Percentiles rank a stretch among this genome's conserved stretches.
These are phyloP conservation scores for Dipteronia dyeriana DNA, from an alignment of 345 rosid genomes.

Conservation along the genomic window DNA sequence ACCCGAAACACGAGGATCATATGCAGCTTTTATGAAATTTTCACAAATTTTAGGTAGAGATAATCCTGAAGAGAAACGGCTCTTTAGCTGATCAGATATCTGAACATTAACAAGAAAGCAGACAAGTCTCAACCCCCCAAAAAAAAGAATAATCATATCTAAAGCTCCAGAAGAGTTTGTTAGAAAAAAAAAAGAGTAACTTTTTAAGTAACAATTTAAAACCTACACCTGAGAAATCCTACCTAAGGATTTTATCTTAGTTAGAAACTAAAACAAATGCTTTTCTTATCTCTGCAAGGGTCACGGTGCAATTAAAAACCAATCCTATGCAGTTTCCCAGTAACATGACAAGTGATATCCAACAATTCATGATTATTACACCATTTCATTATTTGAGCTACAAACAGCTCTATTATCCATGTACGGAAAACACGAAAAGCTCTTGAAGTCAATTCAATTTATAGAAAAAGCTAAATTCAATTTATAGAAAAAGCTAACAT, in stretches of 20 bases:
- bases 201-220: neutral
- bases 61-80: conserved; percentile 83
- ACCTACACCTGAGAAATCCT: neutral
- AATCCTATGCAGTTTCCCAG: neutral
- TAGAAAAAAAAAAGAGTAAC: neutral
- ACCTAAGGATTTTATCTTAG: neutral
- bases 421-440: neutral
- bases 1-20: conserved; percentile 93
- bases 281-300: no score
- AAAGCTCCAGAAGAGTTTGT: neutral
- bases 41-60: conserved; percentile 89
- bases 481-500: neutral
- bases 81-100: conserved; percentile 95
- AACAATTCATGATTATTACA: neutral
- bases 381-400: no score
- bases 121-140: conserved; percentile 17
- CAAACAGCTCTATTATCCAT: neutral
- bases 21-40: conserved; percentile 83
- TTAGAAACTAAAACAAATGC: no score
- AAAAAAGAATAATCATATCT: neutral
- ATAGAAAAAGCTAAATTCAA: neutral
- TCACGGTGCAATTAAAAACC: neutral
- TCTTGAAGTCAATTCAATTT: neutral
- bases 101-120: conserved; percentile 36
- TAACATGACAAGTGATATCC: neutral